A percentile compares a stretch with the other conserved stretches of the same genome.
Evolutionary conservation across 495 filamentous ascomycete genomes (phyloP).

Genomic region (Penicillium macrosclerotiorum): DNA sequence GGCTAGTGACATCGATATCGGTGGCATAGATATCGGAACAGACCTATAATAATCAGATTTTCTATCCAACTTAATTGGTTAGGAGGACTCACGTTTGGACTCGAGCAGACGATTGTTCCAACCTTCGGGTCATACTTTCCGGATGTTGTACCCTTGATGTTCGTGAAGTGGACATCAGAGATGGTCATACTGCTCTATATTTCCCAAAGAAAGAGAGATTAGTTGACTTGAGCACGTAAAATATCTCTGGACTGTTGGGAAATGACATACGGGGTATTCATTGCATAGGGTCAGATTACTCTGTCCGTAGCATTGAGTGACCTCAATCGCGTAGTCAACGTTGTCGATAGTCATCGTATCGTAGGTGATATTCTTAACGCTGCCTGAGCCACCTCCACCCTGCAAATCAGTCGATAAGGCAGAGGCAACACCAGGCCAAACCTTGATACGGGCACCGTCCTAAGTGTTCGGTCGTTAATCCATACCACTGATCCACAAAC

Average conservation of each 20-base stretch:
- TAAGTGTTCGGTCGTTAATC: conserved; percentile 9
- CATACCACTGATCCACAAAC: too few relatives aligned
- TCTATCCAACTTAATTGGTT: too few relatives aligned
- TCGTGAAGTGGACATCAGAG: conserved; percentile 51
- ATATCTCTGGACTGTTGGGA: neutral
- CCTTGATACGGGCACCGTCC: conserved; percentile 70
- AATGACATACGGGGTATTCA: conserved; percentile 45
- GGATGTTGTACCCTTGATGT: conserved; percentile 55
- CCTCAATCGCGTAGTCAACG: conserved; percentile 63
- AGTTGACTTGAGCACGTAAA: too few relatives aligned
- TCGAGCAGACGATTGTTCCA: conserved; percentile 58
- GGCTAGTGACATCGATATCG: conserved; percentile 52
- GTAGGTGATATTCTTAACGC: conserved; percentile 57
- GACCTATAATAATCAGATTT: conserved; percentile 28
- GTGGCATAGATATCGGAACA: conserved; percentile 53
- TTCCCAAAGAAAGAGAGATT: neutral
- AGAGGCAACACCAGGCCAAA: conserved; percentile 58
- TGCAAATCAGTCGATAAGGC: conserved; percentile 55
- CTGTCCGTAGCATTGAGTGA: conserved; percentile 67
- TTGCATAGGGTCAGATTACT: conserved; percentile 60
- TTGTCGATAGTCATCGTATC: conserved; percentile 54
- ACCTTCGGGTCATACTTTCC: conserved; percentile 48
- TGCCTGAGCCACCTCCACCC: conserved; percentile 57
- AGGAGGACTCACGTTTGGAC: conserved; percentile 35
- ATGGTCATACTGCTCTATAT: conserved; percentile 55